A percentile compares a stretch with the other conserved stretches of the same genome.
Evolutionary conservation across 169 alveolate genomes (phyloP).

Genomic region (Eimeria mitis): DNA sequence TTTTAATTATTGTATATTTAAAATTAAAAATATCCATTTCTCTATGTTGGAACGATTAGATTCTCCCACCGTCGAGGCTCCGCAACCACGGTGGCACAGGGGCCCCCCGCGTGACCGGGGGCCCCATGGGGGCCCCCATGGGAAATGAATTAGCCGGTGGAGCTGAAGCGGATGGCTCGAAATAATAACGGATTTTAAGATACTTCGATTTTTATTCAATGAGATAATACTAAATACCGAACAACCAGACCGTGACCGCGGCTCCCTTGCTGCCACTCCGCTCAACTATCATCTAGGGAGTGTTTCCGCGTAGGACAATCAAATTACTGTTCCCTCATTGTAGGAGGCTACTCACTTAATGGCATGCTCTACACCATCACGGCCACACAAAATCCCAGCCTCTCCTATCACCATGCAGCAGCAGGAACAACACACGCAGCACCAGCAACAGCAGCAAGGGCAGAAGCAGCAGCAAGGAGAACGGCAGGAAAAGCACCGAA

Average conservation of each 20-base stretch:
- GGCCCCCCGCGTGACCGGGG: slow-evolving; percentile 36
- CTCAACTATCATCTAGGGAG: not conserved
- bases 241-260: not conserved
- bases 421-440: not conserved
- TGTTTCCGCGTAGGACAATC: not conserved
- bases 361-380: not conserved
- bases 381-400: not conserved
- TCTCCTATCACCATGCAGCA: not conserved
- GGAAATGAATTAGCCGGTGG: not conserved
- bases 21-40: not conserved
- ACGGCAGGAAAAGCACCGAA: not conserved
- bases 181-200: not conserved
- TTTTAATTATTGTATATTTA: not conserved
- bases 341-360: not conserved
- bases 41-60: not conserved
- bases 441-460: not conserved
- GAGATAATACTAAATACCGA: not conserved
- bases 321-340: not conserved
- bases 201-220: not conserved
- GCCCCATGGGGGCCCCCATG: not conserved
- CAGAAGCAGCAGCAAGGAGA: not conserved
- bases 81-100: not conserved
- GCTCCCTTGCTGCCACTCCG: not conserved
- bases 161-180: not conserved
- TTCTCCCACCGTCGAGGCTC: not conserved